Evolutionary conservation across 1,139 yeast species (phyloP).

Genomic region (Suhomyces wounanorum): DNA sequence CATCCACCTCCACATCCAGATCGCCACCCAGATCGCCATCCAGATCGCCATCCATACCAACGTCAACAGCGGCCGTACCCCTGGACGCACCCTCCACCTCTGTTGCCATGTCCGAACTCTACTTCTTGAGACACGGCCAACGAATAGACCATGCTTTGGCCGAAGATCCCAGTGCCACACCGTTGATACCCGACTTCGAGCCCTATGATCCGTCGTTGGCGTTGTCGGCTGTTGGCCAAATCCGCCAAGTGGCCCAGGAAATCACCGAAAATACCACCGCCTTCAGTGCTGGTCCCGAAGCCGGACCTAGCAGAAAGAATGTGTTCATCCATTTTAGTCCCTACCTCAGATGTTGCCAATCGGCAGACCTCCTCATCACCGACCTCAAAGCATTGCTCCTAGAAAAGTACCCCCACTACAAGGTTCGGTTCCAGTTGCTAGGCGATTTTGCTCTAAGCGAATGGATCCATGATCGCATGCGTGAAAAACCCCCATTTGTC

Average conservation of each 20-base stretch:
- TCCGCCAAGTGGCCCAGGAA: constrained; percentile 33
- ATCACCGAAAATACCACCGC: constrained; percentile 29
- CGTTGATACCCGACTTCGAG: constrained; percentile 33
- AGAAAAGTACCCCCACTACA: constrained; percentile 33
- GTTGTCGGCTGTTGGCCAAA: constrained; percentile 30
- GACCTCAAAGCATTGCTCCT: constrained; percentile 29
- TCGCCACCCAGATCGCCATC: too few species aligned
- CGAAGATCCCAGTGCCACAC: constrained; percentile 28
- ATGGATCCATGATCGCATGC: constrained; percentile 52
- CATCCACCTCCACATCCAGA: too few species aligned
- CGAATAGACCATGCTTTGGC: constrained; percentile 44
- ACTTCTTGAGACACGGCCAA: constrained; percentile 49
- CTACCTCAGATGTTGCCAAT: constrained; percentile 47
- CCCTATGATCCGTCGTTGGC: constrained; percentile 47
- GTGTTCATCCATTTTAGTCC: constrained; percentile 48
- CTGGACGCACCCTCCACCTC: neutral
- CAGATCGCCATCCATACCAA: neutral
- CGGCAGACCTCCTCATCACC: constrained; percentile 44
- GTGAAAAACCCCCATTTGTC: constrained; percentile 44
- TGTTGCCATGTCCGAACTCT: constrained; percentile 38
- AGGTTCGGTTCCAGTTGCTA: constrained; percentile 41
- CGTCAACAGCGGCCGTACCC: neutral
- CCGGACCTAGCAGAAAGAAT: constrained; percentile 31
- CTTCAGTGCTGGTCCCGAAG: constrained; percentile 21
- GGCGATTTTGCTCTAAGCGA: constrained; percentile 52